Evolutionary conservation across 306 rosid species (phyloP), one percentile per base, ranked within the genome.

Genomic region (Urtica urens): DNA sequence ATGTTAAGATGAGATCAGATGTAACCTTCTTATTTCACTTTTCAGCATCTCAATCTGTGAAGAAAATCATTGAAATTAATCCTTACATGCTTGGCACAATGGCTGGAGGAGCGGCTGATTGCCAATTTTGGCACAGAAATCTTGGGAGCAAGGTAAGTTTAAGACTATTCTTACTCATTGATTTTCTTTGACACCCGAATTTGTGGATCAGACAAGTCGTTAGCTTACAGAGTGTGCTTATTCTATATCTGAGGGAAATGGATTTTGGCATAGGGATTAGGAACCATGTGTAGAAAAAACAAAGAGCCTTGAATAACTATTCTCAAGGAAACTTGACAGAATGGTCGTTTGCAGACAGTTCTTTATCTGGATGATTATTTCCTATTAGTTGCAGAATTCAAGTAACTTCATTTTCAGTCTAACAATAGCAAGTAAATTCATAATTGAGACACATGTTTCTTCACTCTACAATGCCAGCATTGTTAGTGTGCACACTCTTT

Each of bases 11-110:
- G 19, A 49, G 37, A 17, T 13, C 20, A 18, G 3, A 23, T 25
- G n/a, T 69, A 15, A 49, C 24, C 9, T 13, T 15, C 21, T 17
- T 7, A 53, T 2, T 28, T 57, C n/a, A 57, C 35, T 38, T 30
- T 57, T 35, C 76, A 90, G 99, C 95, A 1, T 90, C 99, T 3
- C 99, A 90, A 53, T 85, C 99, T 39, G 99, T 90, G 8, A 85
- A 85, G 83, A 72, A 69, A 39, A 72, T 69, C 55, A 69, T 72
- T 27, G 76, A 69, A 62, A 77, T 77, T 29, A 68, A 73, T 41
- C 79, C 79, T 38, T 73, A 68, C 63, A 73, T 73, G 79, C 79
- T 73, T 59, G 79, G 79, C 22, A 73, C 79, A 12, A 68, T 73
- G 79, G 79, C 79, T 31, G 79, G 79, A 27, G 79, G 79, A 54